A percentile compares a stretch with the other conserved stretches of the same genome.
Conservation (phyloP, 2,329 filamentous ascomycete species). For the Proliferodiscus dingleyae region DNA sequence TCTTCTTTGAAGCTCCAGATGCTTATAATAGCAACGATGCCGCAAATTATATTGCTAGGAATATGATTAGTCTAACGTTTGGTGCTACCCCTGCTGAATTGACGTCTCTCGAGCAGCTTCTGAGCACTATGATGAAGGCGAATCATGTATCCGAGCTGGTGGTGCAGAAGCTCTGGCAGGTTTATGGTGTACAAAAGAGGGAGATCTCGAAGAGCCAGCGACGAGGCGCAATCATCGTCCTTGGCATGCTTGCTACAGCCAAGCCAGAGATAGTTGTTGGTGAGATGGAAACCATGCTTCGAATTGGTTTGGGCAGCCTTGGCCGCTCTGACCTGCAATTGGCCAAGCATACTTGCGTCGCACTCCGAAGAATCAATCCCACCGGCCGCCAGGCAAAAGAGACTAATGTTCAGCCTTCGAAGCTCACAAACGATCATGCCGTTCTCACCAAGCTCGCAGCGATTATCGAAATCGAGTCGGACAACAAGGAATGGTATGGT, state of each 20-base stretch:
- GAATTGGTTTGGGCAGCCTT: constrained; percentile 77
- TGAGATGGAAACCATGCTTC: constrained; percentile 91
- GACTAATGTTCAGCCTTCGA: constrained; percentile 62
- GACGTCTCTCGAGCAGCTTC: constrained; percentile 88
- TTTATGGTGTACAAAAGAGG: constrained; percentile 89
- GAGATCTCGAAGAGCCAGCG: constrained; percentile 90
- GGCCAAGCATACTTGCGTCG: constrained; percentile 93
- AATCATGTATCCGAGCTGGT: constrained; percentile 82
- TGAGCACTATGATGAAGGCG: constrained; percentile 96
- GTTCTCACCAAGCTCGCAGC: constrained; percentile 75
- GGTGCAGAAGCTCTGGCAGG: constrained; percentile 91
- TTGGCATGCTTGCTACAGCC: constrained; percentile 93
- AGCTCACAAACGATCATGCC: constrained; percentile 87
- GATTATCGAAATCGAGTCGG: constrained; percentile 78
- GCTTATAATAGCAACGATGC: constrained; percentile 83
- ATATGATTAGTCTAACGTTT: constrained; percentile 98
- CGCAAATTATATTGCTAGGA: constrained; percentile 91
- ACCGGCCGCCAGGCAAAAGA: constrained; percentile 75
- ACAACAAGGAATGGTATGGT: constrained; percentile 94
- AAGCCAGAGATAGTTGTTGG: constrained; percentile 89
- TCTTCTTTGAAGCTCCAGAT: constrained; percentile 94
- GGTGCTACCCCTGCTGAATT: constrained; percentile 91
- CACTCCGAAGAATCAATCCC: constrained; percentile 84
- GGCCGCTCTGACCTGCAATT: constrained; percentile 81
- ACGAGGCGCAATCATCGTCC: constrained; percentile 87